Conservation (phyloP, 495 filamentous ascomycete genomes). For the Xylaria sp. region DNA sequence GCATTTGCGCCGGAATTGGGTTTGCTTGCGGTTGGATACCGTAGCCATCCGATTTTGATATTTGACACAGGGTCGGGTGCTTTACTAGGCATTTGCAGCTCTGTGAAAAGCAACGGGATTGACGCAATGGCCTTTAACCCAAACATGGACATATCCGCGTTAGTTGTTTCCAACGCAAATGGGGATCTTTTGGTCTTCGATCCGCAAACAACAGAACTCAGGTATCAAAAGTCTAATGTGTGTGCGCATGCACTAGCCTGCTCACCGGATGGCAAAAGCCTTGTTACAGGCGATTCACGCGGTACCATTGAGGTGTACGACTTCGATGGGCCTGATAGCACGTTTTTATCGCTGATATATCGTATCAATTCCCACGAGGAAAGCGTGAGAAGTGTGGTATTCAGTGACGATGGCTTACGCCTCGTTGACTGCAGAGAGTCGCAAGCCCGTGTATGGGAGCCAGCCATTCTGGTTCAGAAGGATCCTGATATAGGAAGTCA, state of each 20-base stretch:
- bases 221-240: neutral
- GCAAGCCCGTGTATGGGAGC: conserved; percentile 46
- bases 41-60: conserved; percentile 33
- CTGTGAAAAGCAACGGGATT: conserved; percentile 21
- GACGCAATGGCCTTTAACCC: conserved; percentile 32
- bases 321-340: conserved; percentile 31
- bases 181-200: conserved; percentile 37
- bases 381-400: conserved; percentile 33
- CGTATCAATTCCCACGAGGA: conserved; percentile 33
- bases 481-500: conserved; percentile 25
- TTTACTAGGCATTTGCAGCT: conserved; percentile 19
- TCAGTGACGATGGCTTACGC: conserved; percentile 40
- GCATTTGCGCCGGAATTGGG: conserved; percentile 29
- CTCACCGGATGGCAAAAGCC: conserved; percentile 37
- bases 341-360: conserved; percentile 36
- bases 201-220: conserved; percentile 24
- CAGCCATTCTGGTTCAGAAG: conserved; percentile 34
- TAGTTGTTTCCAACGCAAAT: conserved; percentile 32
- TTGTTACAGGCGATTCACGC: conserved; percentile 32
- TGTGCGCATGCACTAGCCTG: conserved; percentile 37
- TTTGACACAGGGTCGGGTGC: conserved; percentile 25
- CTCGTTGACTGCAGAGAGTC: conserved; percentile 39
- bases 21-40: conserved; percentile 39
- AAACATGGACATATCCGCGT: conserved; percentile 31
- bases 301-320: conserved; percentile 43